Percentiles rank a stretch among this genome's conserved stretches.
phyloP scores from a whole-genome alignment of 176 grass and related monocot genomes.

The Cenchrus fungigraminus region DNA sequence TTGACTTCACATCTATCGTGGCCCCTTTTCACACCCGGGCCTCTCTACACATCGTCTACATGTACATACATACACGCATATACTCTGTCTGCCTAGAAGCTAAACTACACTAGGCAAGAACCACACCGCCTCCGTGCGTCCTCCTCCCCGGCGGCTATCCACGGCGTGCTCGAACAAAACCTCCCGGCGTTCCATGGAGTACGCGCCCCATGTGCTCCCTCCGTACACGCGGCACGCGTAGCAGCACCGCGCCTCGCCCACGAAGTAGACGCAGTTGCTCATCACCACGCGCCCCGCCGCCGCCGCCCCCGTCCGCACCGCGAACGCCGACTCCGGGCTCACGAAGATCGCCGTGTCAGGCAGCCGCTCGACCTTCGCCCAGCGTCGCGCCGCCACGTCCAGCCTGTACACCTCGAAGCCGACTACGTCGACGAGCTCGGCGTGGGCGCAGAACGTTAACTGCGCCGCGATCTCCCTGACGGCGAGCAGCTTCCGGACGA shows the following conservation, averaged over 20 bases:
- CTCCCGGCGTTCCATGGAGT: background rate
- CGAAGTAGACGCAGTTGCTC: constrained; percentile 32
- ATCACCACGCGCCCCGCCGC: background rate
- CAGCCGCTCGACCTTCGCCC: background rate
- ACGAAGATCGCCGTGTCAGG: background rate
- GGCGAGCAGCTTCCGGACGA: background rate
- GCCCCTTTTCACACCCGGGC: too few relatives aligned
- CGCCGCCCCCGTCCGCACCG: background rate
- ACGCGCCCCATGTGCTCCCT: background rate
- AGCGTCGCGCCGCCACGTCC: background rate
- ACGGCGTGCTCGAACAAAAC: constrained; percentile 22
- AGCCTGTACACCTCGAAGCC: constrained; percentile 24
- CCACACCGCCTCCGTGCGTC: background rate
- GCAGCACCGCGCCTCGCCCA: background rate
- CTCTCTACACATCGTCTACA: too few relatives aligned
- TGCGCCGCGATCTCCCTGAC: background rate
- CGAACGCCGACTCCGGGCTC: background rate
- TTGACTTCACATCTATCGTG: too few relatives aligned
- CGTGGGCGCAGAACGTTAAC: background rate
- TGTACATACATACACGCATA: too few relatives aligned
- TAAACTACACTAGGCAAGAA: background rate
- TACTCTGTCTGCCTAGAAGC: too few relatives aligned
- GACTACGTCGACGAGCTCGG: background rate
- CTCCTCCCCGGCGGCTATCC: background rate
- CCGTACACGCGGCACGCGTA: background rate